phyloP scores from a whole-genome alignment of 208 protist species.

The Trypanosoma conorhini region DNA sequence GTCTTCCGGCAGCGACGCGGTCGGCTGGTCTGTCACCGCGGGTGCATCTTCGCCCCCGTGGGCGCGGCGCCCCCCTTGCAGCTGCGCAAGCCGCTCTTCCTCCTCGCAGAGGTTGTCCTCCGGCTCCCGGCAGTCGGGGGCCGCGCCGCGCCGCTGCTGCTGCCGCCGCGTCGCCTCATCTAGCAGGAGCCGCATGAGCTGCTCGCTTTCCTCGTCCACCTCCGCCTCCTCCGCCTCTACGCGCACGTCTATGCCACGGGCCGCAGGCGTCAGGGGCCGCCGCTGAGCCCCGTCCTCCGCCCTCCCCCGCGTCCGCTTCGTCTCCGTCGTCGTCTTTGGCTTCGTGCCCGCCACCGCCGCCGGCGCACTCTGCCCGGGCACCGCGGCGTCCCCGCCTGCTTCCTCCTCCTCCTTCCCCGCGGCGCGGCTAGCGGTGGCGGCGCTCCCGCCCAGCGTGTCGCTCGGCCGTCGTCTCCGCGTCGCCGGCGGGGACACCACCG shows the following conservation, averaged over 20 bases:
- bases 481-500: not conserved
- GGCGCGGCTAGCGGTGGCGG: not conserved
- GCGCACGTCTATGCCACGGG: not conserved
- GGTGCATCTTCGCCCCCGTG: not conserved
- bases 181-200: slow-evolving; percentile 31
- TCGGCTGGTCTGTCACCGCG: not conserved
- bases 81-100: slow-evolving; percentile 2
- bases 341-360: not conserved
- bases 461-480: not conserved
- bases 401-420: not conserved
- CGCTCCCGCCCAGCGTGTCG: not conserved
- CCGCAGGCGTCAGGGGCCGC: not conserved
- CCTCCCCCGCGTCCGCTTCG: not conserved
- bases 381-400: not conserved
- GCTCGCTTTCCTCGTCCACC: slow-evolving; percentile 35
- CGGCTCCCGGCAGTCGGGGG: not conserved
- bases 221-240: slow-evolving; percentile 6
- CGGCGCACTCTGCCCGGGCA: not conserved
- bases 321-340: no score
- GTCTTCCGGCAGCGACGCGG: not conserved
- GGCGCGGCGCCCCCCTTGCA: not conserved
- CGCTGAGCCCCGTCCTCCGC: not conserved
- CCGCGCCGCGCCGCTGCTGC: slow-evolving; percentile 2
- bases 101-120: not conserved
- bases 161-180: slow-evolving; percentile 19